phyloP scores from a whole-genome alignment of 2,329 filamentous ascomycete genomes.

The Podosphaera leucotricha region DNA sequence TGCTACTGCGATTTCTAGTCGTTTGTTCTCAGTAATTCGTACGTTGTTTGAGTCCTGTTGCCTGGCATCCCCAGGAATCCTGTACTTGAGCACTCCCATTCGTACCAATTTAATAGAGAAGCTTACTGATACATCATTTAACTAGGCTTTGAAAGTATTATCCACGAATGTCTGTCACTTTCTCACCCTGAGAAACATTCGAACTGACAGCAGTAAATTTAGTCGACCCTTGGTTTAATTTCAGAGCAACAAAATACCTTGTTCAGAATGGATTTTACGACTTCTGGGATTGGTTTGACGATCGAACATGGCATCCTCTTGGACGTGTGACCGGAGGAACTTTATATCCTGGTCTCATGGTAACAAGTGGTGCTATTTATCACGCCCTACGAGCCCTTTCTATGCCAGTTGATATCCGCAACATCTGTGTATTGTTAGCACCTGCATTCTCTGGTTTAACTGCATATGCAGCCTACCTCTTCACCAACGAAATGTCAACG shows the following conservation, averaged over 20 bases:
- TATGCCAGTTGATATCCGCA: conserved; percentile 90
- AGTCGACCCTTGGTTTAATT: conserved; percentile 99
- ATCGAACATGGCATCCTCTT: conserved; percentile 97
- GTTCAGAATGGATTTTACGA: conserved; percentile 93
- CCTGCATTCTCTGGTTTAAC: conserved; percentile 88
- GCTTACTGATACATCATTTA: conserved; percentile 11
- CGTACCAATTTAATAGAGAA: not conserved
- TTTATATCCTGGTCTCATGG: conserved; percentile 97
- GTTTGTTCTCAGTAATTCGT: conserved; percentile 97
- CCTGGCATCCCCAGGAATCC: not conserved
- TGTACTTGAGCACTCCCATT: not conserved
- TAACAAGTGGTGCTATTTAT: conserved; percentile 93
- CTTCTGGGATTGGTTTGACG: conserved; percentile 99
- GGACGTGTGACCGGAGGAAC: conserved; percentile 96
- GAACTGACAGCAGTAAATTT: conserved; percentile 14
- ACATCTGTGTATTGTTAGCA: conserved; percentile 91
- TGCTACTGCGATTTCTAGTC: conserved; percentile 71
- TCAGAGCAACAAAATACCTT: conserved; percentile 92
- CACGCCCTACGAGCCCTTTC: conserved; percentile 73
- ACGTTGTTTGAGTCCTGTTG: conserved; percentile 11
- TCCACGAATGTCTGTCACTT: conserved; percentile 75
- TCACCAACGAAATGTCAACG: conserved; percentile 94
- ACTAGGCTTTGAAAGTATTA: conserved; percentile 90
- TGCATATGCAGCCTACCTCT: conserved; percentile 74
- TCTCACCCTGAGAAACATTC: conserved; percentile 10